Evolutionary conservation across 805 yeast genomes (phyloP).

Genomic region (Nakazawaea wickerhamii): DNA sequence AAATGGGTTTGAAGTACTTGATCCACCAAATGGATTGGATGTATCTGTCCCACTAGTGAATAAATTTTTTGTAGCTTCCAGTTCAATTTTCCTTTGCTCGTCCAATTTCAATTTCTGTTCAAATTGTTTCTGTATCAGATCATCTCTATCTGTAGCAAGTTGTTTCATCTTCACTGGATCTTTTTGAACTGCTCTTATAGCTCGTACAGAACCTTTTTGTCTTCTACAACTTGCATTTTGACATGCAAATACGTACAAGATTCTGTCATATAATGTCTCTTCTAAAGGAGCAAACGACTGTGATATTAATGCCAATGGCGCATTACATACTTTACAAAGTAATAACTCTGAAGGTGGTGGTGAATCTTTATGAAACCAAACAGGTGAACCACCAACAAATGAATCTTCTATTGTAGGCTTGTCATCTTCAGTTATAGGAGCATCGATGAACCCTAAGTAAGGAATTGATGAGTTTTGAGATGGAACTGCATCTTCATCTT

Average conservation of each 20-base stretch:
- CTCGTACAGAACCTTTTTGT: constrained; percentile 64
- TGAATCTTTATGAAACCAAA: constrained; percentile 62
- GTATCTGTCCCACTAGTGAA: constrained; percentile 24
- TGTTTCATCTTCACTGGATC: constrained; percentile 44
- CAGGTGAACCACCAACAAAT: constrained; percentile 74
- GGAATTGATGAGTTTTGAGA: constrained; percentile 33
- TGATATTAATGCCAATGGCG: constrained; percentile 57
- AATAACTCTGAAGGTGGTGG: constrained; percentile 49
- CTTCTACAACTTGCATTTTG: constrained; percentile 56
- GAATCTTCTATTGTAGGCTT: constrained; percentile 55
- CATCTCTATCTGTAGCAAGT: constrained; percentile 32
- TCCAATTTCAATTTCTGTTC: constrained; percentile 39
- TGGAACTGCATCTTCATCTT: constrained; percentile 32
- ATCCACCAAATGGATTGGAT: constrained; percentile 17
- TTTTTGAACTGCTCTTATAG: constrained; percentile 68
- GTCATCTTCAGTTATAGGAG: constrained; percentile 45
- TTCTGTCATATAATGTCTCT: constrained; percentile 68
- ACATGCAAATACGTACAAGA: constrained; percentile 78
- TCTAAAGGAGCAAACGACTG: constrained; percentile 83
- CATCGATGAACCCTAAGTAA: constrained; percentile 61
- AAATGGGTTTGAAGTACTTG: constrained; percentile 34
- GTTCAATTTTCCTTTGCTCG: constrained; percentile 34
- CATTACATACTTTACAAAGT: constrained; percentile 61
- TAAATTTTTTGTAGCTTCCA: constrained; percentile 30
- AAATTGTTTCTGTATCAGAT: constrained; percentile 34